Evolutionary conservation across 2,329 filamentous ascomycete genomes (phyloP), one percentile per base, ranked within the genome.

Genomic region (Fusarium anguioides): DNA sequence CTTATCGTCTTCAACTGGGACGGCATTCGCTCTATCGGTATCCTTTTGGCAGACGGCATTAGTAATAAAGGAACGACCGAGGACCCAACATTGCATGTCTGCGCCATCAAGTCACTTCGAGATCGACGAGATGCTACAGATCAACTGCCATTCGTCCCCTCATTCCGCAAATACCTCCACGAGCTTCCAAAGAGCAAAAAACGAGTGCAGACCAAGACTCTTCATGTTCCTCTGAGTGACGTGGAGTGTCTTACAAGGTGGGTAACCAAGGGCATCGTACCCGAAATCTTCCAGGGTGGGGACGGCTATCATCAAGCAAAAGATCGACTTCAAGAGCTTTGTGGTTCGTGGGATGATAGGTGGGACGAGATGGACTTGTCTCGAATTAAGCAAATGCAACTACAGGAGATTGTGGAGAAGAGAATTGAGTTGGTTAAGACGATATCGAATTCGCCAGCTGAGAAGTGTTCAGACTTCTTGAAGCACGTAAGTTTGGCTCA

Each of bases 321-420:
- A 66, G 87, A 89, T 39, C 87, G 90, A 56, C 83, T 98, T 31
- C 79, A 87, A 17, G 84, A 87, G 23, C 81, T 95, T 17, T 94
- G 90, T 75, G 84, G 84, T 42, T 88, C 88, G 1, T 98, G 95
- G 94, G 87, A 87, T 36, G 82, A 89, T 40, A 83, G 87, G 24
- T 98, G 94, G 91, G 87, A 94, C 55, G 96, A 99, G 79, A 84
- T 93, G 56, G 92, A 96, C 71, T 91, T 96, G 80, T 83, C 84
- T 44, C 91, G 90, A 73, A 89, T 98, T 75, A 95, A 92, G 77
- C 94, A 94, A 74, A 81, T 99, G 72, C 86, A 89, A 47, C 83
- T 97, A 56, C 89, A 94, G 63, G 93, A 97, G 71, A 84, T 96
- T 31, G 83, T 96, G 8, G 88, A 91, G 62, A 89, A 91, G 77